Percentiles rank a stretch among this genome's conserved stretches.
phyloP scores from a whole-genome alignment of 768 basidiomycete species.

The Tylopilus subfusipes region DNA sequence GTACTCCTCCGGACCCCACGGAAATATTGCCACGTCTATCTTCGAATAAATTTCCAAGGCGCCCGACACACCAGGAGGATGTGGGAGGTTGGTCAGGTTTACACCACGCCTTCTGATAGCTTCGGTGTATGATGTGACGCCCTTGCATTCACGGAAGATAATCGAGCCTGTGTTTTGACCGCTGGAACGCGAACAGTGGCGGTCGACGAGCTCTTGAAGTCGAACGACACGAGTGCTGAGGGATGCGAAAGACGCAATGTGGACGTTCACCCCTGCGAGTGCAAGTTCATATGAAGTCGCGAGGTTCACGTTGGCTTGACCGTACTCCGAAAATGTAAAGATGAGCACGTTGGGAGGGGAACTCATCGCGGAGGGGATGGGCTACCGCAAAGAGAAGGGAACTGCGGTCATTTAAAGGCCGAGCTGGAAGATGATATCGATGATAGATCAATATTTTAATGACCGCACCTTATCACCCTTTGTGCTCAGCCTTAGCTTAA shows the following conservation, averaged over 20 bases:
- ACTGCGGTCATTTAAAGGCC: no score
- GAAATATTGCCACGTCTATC: rapidly evolving
- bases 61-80: conserved; percentile 1
- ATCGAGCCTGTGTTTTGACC: conserved; percentile 1
- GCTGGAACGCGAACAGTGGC: neutral
- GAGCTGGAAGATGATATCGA: no score
- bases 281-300: conserved; percentile 14
- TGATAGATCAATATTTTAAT: no score
- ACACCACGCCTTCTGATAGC: neutral
- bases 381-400: no score
- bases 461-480: no score
- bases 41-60: neutral
- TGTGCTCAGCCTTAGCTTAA: no score
- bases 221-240: conserved; percentile 7
- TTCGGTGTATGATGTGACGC: neutral
- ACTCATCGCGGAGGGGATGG: neutral
- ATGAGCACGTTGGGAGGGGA: conserved; percentile 8
- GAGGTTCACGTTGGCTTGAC: conserved; percentile 6
- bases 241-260: conserved; percentile 8
- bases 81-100: neutral
- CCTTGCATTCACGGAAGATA: conserved; percentile 5
- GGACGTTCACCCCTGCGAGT: conserved; percentile 3
- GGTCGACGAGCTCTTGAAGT: conserved; percentile 5
- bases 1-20: neutral
- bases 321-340: conserved; percentile 4